Conservation (phyloP, 2,329 filamentous ascomycete species). For the Drechmeria coniospora region DNA sequence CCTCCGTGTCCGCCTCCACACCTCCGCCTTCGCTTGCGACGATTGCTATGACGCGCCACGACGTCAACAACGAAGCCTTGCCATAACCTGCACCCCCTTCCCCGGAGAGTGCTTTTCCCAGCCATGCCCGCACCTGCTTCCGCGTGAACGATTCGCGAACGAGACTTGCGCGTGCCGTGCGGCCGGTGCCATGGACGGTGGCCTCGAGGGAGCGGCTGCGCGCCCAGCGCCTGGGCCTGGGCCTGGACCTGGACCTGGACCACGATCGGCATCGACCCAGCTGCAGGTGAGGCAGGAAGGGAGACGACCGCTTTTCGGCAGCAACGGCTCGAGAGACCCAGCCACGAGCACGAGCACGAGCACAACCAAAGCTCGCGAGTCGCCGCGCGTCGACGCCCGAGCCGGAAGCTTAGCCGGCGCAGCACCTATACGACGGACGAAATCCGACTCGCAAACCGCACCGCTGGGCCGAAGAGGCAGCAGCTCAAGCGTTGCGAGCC, state of each 20-base stretch:
- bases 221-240: conserved; percentile 10
- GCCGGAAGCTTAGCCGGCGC: conserved; percentile 1
- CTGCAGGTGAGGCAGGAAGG: conserved; percentile 24
- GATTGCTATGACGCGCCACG: too few species aligned
- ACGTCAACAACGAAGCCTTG: too few species aligned
- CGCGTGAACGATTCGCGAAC: too few species aligned
- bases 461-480: conserved; percentile 5
- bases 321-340: conserved; percentile 7
- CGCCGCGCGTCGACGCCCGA: conserved; percentile 9
- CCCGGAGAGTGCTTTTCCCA: too few species aligned
- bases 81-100: too few species aligned
- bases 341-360: conserved; percentile 7
- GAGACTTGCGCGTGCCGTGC: too few species aligned
- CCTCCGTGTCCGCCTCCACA: too few species aligned
- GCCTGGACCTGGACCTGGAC: conserved; percentile 7
- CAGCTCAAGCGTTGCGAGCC: conserved; percentile 8
- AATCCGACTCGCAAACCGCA: conserved; percentile 10
- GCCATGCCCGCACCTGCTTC: too few species aligned
- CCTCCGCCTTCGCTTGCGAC: too few species aligned
- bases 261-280: conserved; percentile 7
- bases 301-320: conserved; percentile 24
- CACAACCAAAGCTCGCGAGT: conserved; percentile 4
- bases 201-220: conserved; percentile 8
- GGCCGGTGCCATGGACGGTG: neutral
- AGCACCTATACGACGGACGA: conserved; percentile 5